A percentile compares a stretch with the other conserved stretches of the same genome.
phyloP scores from a whole-genome alignment of 2,329 filamentous ascomycete species.

The Aulographum hederae region DNA sequence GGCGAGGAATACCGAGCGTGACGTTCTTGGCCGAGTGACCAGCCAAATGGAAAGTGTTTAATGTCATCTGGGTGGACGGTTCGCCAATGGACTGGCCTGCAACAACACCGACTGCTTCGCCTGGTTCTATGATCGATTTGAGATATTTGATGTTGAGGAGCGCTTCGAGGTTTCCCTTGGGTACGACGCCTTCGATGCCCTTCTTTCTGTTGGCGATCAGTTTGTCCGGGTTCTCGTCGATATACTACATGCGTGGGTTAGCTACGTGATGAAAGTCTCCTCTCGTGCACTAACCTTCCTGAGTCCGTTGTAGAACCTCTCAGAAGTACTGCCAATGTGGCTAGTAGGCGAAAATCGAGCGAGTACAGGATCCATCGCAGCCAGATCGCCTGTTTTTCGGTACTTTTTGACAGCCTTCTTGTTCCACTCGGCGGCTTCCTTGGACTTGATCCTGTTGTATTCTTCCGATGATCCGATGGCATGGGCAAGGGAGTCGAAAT shows the following conservation, averaged over 20 bases:
- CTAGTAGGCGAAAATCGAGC: slow-evolving; percentile 57
- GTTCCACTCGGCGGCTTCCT: slow-evolving; percentile 43
- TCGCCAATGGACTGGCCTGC: slow-evolving; percentile 94
- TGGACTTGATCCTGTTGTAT: slow-evolving; percentile 39
- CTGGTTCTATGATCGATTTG: slow-evolving; percentile 78
- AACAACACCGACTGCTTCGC: slow-evolving; percentile 91
- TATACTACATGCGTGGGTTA: too few species aligned
- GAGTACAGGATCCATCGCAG: slow-evolving; percentile 57
- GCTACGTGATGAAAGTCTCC: slow-evolving; percentile 2
- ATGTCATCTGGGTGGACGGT: slow-evolving; percentile 95
- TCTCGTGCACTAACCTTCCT: slow-evolving; percentile 23
- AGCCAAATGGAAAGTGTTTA: slow-evolving; percentile 99
- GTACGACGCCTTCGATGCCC: slow-evolving; percentile 26
- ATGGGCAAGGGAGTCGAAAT: slow-evolving; percentile 35
- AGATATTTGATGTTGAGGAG: slow-evolving; percentile 87
- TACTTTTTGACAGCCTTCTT: slow-evolving; percentile 60
- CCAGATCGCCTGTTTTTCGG: slow-evolving; percentile 50
- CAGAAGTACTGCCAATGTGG: slow-evolving; percentile 72
- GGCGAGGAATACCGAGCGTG: slow-evolving; percentile 89
- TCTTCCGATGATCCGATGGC: slow-evolving; percentile 24
- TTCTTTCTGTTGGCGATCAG: slow-evolving; percentile 43
- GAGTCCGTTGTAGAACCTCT: slow-evolving; percentile 59
- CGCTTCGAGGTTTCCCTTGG: slow-evolving; percentile 61
- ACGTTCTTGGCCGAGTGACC: slow-evolving; percentile 98
- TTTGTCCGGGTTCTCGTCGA: slow-evolving; percentile 53